Evolutionary conservation across 768 basidiomycete species (phyloP).

Genomic region (Neoboletus brunneissimus): DNA sequence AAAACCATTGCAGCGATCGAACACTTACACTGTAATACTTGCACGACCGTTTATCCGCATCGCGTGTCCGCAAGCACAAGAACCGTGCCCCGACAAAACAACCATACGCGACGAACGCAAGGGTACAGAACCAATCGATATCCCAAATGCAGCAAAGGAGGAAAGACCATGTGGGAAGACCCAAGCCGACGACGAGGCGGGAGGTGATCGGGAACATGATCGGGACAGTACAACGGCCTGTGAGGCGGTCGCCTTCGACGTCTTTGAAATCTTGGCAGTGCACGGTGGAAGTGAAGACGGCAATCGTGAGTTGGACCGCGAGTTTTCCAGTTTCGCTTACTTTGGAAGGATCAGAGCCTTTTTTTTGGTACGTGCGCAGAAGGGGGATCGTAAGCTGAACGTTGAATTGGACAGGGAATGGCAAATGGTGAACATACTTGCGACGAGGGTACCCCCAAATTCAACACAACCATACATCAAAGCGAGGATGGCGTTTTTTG

Average conservation of each 20-base stretch:
- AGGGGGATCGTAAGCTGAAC: background rate
- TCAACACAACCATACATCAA: slow-evolving; percentile 38
- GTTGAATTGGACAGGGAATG: background rate
- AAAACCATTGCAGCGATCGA: background rate
- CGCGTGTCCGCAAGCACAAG: slow-evolving; percentile 26
- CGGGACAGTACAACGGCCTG: slow-evolving; percentile 42
- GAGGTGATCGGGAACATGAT: slow-evolving; percentile 41
- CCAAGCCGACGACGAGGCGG: slow-evolving; percentile 33
- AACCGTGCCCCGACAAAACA: slow-evolving; percentile 36
- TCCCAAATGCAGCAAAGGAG: slow-evolving; percentile 36
- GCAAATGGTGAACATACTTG: slow-evolving; percentile 26
- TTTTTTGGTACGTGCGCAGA: background rate
- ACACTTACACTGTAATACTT: slow-evolving; percentile 37
- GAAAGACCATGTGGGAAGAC: slow-evolving; percentile 39
- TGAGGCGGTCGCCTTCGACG: slow-evolving; percentile 20
- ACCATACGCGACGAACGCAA: slow-evolving; percentile 32
- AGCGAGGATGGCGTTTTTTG: slow-evolving; percentile 40
- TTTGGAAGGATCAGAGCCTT: too few species aligned
- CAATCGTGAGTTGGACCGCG: too few species aligned
- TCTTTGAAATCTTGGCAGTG: too few species aligned
- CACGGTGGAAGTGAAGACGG: too few species aligned
- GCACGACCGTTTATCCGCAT: slow-evolving; percentile 36
- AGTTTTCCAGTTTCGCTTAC: too few species aligned
- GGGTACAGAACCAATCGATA: slow-evolving; percentile 25
- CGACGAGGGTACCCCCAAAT: slow-evolving; percentile 37